phyloP scores from a whole-genome alignment of 2,329 filamentous ascomycete genomes.

The Colletotrichum godetiae region DNA sequence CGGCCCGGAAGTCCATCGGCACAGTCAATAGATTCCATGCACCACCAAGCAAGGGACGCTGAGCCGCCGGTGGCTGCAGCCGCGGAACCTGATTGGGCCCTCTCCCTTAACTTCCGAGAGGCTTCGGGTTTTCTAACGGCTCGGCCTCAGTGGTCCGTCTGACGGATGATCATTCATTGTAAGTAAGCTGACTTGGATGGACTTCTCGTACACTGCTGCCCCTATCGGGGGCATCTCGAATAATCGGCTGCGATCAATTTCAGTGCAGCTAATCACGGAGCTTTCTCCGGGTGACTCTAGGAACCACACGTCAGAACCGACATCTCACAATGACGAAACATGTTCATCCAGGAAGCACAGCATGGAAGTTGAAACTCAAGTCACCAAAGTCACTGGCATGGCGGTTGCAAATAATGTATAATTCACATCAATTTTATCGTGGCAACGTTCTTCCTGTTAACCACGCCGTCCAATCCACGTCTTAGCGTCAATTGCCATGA shows the following conservation, averaged over 20 bases:
- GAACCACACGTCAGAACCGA: not conserved
- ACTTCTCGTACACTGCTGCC: not conserved
- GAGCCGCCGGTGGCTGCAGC: constrained; percentile 10
- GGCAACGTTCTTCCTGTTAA: constrained; percentile 33
- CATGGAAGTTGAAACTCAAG: too few species aligned
- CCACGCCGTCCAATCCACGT: constrained; percentile 32
- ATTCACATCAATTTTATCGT: constrained; percentile 34
- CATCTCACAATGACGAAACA: not conserved
- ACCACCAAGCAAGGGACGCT: not conserved
- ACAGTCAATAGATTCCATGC: not conserved
- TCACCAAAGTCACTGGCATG: not conserved
- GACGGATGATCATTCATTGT: too few species aligned
- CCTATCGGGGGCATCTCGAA: not conserved
- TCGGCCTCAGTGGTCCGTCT: not conserved
- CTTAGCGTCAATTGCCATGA: constrained; percentile 34
- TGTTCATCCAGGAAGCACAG: too few species aligned
- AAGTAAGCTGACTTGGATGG: not conserved
- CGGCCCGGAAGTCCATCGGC: constrained; percentile 1
- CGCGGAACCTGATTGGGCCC: constrained; percentile 43
- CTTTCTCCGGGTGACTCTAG: not conserved
- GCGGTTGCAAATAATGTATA: not conserved
- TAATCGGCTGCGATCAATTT: not conserved
- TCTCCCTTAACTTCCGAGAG: constrained; percentile 39
- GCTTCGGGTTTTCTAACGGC: constrained; percentile 38
- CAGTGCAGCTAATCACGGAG: not conserved